phyloP scores from a whole-genome alignment of 257 asterid genomes.

The Rhazya stricta region DNA sequence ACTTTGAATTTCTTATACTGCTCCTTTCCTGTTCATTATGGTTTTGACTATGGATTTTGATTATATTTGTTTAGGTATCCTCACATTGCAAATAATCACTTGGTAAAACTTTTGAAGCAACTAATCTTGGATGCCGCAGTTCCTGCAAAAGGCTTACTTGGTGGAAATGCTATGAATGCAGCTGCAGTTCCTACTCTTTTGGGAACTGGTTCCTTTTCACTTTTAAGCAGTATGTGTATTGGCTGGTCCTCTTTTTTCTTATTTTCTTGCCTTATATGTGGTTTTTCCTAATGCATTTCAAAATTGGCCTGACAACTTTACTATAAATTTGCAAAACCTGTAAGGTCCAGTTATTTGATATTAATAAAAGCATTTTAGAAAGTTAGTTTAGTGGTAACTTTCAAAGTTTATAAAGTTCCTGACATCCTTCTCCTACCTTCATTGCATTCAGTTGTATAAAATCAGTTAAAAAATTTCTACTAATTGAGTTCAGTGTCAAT shows the following conservation, averaged over 20 bases:
- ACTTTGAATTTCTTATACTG: not conserved
- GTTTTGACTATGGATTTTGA: constrained; percentile 13
- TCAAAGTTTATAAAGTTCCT: not conserved
- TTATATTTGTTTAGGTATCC: constrained; percentile 53
- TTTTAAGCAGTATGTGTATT: constrained; percentile 54
- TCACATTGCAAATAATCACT: constrained; percentile 80
- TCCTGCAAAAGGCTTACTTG: constrained; percentile 45
- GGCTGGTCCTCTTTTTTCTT: constrained; percentile 11
- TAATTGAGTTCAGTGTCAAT: not conserved
- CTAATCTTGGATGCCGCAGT: constrained; percentile 53
- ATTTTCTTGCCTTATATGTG: not conserved
- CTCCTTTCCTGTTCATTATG: constrained; percentile 11
- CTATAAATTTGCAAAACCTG: not conserved
- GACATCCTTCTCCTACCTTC: not conserved
- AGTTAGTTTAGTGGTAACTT: not conserved
- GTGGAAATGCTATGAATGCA: constrained; percentile 55
- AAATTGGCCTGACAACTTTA: not conserved
- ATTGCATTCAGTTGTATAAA: not conserved
- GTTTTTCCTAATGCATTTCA: not conserved
- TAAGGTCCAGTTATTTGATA: not conserved
- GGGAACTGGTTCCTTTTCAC: constrained; percentile 86
- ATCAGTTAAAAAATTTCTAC: not conserved
- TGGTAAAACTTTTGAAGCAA: constrained; percentile 89
- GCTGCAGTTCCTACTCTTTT: constrained; percentile 88
- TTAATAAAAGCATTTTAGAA: not conserved